Base-by-base conservation (phyloP, 208 protist species). In the Borovskyia barvae region DNA sequence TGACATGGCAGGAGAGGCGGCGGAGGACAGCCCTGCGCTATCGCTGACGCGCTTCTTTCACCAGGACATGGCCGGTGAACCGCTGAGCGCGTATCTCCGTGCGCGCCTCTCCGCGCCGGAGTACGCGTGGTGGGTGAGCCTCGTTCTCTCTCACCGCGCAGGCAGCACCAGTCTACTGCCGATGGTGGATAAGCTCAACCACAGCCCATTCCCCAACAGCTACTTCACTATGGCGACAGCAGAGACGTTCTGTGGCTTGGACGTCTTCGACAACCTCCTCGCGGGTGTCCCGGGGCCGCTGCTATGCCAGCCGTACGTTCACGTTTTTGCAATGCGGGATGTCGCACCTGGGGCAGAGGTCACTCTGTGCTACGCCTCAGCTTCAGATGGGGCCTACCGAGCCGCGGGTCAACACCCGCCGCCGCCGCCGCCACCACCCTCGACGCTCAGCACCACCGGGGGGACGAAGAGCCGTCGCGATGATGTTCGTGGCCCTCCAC, bases 121-220 rank as follows among this genome's bases (percentile, higher is more conserved):
- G 74, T 90, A 90, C 63, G 70, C 67, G 49, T 94, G 87, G 84
- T 91, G 81, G 80, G 77, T 80, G n/a, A 91, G 84, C 63, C 58
- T 81, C 33, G 77, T 94, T 20, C 75, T 94, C 11, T 74, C 83
- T 5, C 80, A 86, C 39, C 87, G 87, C 35, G 32, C 57, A 12
- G 87, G 87, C 12, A 51, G 66, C 35, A 66, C 81, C 14, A 86
- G 67, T n/a, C 46, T 94, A 20, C 65, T 91, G 30, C 87, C 87
- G 9, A 64, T 94, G 35, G 48, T 91, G 20, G 87, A 94, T 52
- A 94, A 91, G 55, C 84, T 94, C 32, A 91, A 94, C 69, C 87
- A 94, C 69, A 62, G 69, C 47, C 74, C 79, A 14, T 52, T 80
- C 40, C 87, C 87, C 7, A 94, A 94, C 65, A 83, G 77, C 62